A percentile compares a stretch with the other conserved stretches of the same genome.
These are phyloP conservation scores for Globisporangium ultimum DNA, from an alignment of 352 stramenopile genomes.

Conservation along the genomic window DNA sequence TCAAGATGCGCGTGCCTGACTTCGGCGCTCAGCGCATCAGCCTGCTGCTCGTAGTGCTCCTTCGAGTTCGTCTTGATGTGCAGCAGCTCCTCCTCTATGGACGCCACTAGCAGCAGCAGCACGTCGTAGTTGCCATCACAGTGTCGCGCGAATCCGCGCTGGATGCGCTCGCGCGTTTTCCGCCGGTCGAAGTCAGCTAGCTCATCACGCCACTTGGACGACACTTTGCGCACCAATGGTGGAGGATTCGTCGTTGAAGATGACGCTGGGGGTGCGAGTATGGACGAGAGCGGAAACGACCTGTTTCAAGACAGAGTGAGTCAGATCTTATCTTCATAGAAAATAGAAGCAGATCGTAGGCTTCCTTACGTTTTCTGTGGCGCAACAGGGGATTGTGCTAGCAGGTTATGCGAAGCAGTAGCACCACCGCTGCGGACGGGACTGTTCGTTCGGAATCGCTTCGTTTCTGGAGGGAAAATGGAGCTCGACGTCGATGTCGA, in stretches of 20 bases:
- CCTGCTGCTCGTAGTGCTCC: slow-evolving; percentile 64
- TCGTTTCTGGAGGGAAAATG: slow-evolving; percentile 14
- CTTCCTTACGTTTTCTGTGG: not conserved
- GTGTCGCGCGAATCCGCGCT: slow-evolving; percentile 48
- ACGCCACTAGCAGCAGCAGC: slow-evolving; percentile 53
- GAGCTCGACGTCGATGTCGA: slow-evolving; percentile 5
- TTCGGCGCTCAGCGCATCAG: slow-evolving; percentile 43
- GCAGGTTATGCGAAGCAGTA: not conserved
- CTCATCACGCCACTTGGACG: slow-evolving; percentile 58
- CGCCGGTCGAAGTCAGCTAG: slow-evolving; percentile 48
- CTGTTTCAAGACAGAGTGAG: slow-evolving; percentile 3
- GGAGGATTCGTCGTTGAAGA: slow-evolving; percentile 23
- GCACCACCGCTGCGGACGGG: not conserved
- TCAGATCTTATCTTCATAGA: not conserved
- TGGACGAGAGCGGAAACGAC: slow-evolving; percentile 5
- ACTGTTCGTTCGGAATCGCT: slow-evolving; percentile 9
- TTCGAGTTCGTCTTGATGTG: slow-evolving; percentile 69
- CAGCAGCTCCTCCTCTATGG: slow-evolving; percentile 79
- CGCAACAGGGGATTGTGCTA: not conserved
- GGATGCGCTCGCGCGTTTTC: slow-evolving; percentile 64
- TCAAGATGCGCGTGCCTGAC: slow-evolving; percentile 49
- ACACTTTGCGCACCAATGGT: slow-evolving; percentile 36
- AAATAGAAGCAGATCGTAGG: not conserved
- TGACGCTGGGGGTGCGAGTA: slow-evolving; percentile 8
- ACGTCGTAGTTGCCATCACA: slow-evolving; percentile 61